These are phyloP conservation scores for Rubroshorea leprosula DNA, from an alignment of 345 rosid genomes.

Conservation along the genomic window DNA sequence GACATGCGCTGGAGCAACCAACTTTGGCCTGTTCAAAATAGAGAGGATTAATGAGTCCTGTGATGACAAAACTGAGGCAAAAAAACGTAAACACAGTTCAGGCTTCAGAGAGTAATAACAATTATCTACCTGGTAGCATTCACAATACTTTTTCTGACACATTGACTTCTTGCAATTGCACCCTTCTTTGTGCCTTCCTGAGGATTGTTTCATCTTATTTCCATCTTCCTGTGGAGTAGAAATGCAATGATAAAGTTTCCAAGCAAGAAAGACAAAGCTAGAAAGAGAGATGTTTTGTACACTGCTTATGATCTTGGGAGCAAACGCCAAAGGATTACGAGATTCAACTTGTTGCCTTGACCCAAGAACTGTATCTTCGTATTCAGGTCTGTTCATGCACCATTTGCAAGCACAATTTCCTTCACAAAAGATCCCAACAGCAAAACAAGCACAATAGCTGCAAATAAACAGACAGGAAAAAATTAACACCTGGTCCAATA, in stretches of 20 bases:
- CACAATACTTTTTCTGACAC: conserved; percentile 65
- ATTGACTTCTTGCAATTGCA: conserved; percentile 68
- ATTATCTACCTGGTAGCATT: conserved; percentile 59
- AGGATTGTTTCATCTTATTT: conserved; percentile 27
- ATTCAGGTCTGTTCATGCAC: conserved; percentile 53
- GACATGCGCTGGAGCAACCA: conserved; percentile 62
- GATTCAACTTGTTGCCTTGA: conserved; percentile 49
- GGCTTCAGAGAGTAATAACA: conserved; percentile 11
- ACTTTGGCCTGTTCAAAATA: conserved; percentile 33
- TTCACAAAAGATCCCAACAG: conserved; percentile 50
- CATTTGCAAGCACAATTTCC: conserved; percentile 54
- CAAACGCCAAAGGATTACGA: conserved; percentile 62
- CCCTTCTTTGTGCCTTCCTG: conserved; percentile 55
- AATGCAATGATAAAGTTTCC: conserved; percentile 14
- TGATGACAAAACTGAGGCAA: not conserved
- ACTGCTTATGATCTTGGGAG: conserved; percentile 49
- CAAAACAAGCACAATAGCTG: conserved; percentile 75
- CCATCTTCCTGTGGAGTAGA: conserved; percentile 36
- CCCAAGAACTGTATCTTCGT: conserved; percentile 44
- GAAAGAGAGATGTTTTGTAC: not conserved
- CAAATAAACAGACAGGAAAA: conserved; percentile 1
- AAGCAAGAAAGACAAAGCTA: not conserved
- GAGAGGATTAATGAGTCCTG: conserved; percentile 8
- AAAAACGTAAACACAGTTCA: too few species aligned
- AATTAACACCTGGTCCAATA: too few species aligned